Base-by-base conservation (phyloP, 1,284 basidiomycete genomes). In the Meira miltonrushii region DNA sequence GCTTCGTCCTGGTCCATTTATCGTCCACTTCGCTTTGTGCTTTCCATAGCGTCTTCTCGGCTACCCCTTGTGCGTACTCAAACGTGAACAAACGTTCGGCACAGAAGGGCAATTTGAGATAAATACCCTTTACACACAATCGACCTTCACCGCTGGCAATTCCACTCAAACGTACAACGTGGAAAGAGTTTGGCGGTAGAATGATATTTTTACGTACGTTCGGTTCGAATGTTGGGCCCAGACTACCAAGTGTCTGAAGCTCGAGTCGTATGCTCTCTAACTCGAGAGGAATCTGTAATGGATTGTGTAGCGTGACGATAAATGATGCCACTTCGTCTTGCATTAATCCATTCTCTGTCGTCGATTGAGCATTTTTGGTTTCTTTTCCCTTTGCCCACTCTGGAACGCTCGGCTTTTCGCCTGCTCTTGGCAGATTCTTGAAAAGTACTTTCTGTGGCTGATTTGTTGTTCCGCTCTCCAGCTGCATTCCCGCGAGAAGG, bases 271-370 rank as follows among this genome's bases (percentile, higher is more conserved):
- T 75, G 63, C 85, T 86, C 61, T 89, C 85, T 25, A 97, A 78
- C 61, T 95, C 90, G 10, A 98, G 82, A 61, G 92, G 89, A 76
- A 97, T 92, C 1, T 88, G 84, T 72, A 89, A 94, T 0, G 91
- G 89, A 74, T 98, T 98, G 61, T 86, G 84, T n/a, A 98, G 80
- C 10, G 88, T 88, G 33, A 96, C 82, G 28, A 87, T 82, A 64
- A 96, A 84, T 67, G 94, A 89, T 17, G 92, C 81, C 2, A 80
- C 78, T 78, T 98, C 94, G 64, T 88, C 88, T 1, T 94, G 88
- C 3, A 92, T 83, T 9, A 88, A 75, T n/a, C 53, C 57, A 38
- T 59, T 55, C 10, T n/a, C 17, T 46, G n/a, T 50, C 43, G 39
- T 68, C 65, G 8, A 40, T 17, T 13, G 44, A 39, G 7, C 40